A percentile compares a stretch with the other conserved stretches of the same genome.
Evolutionary conservation across 805 yeast species (phyloP).

Genomic region (Schwanniomyces sp.): DNA sequence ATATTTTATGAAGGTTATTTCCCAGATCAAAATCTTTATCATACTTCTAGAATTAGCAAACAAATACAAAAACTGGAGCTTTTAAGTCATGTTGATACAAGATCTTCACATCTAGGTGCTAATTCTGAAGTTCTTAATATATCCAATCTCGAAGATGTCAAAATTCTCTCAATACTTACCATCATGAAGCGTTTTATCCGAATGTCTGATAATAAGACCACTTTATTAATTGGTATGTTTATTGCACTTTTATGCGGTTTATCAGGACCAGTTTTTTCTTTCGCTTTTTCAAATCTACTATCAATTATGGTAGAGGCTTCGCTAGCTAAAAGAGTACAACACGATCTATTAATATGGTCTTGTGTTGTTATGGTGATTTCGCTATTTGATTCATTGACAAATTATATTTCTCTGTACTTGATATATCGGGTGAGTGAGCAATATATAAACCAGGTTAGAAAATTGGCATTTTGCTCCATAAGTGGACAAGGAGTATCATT

Average conservation of each 20-base stretch:
- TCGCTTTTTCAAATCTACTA: conserved; percentile 67
- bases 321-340: conserved; percentile 26
- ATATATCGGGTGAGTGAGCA: conserved; percentile 63
- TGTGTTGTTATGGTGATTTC: conserved; percentile 63
- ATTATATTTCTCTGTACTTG: conserved; percentile 49
- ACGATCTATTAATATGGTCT: conserved; percentile 61
- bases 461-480: conserved; percentile 46
- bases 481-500: conserved; percentile 54
- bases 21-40: background rate
- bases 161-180: conserved; percentile 18
- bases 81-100: background rate
- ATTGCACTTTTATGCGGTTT: conserved; percentile 59
- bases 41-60: background rate
- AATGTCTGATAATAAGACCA: conserved; percentile 16
- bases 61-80: background rate
- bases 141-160: background rate
- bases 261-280: conserved; percentile 76
- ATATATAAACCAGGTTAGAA: conserved; percentile 62
- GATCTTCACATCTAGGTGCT: background rate
- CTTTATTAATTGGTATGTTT: conserved; percentile 50
- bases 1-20: conserved; percentile 26
- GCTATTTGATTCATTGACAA: conserved; percentile 55
- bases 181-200: conserved; percentile 25
- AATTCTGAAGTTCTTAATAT: conserved; percentile 5
- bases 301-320: conserved; percentile 56